Base-by-base conservation (phyloP, 2,329 filamentous ascomycete species). In the Phialocephala subalpina region DNA sequence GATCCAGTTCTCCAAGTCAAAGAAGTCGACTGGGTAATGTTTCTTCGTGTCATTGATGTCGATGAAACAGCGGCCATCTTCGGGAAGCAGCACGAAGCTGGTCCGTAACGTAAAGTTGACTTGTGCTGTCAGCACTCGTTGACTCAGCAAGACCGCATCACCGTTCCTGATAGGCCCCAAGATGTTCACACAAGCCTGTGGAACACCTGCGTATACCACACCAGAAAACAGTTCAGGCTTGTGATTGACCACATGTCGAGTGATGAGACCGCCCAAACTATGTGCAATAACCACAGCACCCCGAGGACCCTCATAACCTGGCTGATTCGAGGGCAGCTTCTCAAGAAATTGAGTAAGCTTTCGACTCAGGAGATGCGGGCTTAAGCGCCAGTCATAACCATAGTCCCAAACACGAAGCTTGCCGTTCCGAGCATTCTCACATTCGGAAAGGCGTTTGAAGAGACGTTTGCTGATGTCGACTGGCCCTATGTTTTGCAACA, bases 81-180 rank as follows among this genome's bases (percentile, higher is more conserved):
- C 90, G 0, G 95, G 95, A 0, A 98, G 84, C 9, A 97, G 88
- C 12, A 90, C 88, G 74, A 92, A 97, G 49, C 90, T 94, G 0
- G 94, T 97, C 8, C 95, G 87, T 58, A 98, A 89, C 0, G 92
- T 94, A 74, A 98, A 97, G 79, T 97, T 97, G 72, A 97, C 94
- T 75, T 96, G 92, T 0, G 95, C 94, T 0, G 94, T 97, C 18
- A 98, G 84, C 0, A 97, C 91, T 70, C 93, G 92, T 67, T 94
- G 94, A 73, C 94, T 97, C 66, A 97, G 84, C 0, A 97, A 84
- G 0, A 97, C 94, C 20, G 94, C 92, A 75, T 98, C 94, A n/a
- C 94, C 94, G 73, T 97, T 95, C 40, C 94, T 89, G 14, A 98
- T 78, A 0, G 94, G 94, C 0, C 95, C 95, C 3, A 97, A 84